A percentile compares a stretch with the other conserved stretches of the same genome.
Conservation (phyloP, 352 stramenopile genomes). For the Pythium periplocum region DNA sequence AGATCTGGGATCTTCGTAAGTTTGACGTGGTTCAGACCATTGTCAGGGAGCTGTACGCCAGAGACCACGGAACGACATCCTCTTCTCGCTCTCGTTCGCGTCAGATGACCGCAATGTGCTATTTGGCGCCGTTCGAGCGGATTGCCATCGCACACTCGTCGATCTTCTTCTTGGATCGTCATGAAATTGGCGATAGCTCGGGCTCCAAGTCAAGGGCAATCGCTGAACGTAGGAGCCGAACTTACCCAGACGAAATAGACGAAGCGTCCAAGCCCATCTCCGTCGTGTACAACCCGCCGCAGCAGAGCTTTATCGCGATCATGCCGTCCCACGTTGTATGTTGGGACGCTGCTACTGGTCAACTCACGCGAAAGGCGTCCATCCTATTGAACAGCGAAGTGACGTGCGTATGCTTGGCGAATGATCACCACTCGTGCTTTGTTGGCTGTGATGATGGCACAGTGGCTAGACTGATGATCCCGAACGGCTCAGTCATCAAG, state of each 20-base stretch:
- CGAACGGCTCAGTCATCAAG: conserved; percentile 24
- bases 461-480: conserved; percentile 32
- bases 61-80: conserved; percentile 10
- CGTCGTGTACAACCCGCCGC: conserved; percentile 24
- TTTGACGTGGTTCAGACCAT: conserved; percentile 37
- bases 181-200: background rate
- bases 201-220: too few relatives aligned
- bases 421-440: conserved; percentile 42
- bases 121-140: conserved; percentile 22
- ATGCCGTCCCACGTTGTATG: conserved; percentile 22
- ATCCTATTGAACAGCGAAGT: conserved; percentile 23
- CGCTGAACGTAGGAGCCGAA: too few relatives aligned
- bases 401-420: conserved; percentile 22
- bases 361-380: conserved; percentile 14
- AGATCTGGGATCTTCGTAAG: conserved; percentile 53
- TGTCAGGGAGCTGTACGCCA: conserved; percentile 27
- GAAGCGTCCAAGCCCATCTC: conserved; percentile 28
- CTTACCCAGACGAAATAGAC: conserved; percentile 11
- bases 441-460: conserved; percentile 31
- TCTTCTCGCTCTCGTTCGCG: background rate
- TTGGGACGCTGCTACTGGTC: conserved; percentile 22
- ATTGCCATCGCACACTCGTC: conserved; percentile 45
- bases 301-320: conserved; percentile 28
- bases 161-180: conserved; percentile 45
- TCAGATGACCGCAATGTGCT: conserved; percentile 38